Percentiles rank a stretch among this genome's conserved stretches.
Evolutionary conservation across 2,329 filamentous ascomycete species (phyloP).

Genomic region (Diplodia sapinea): DNA sequence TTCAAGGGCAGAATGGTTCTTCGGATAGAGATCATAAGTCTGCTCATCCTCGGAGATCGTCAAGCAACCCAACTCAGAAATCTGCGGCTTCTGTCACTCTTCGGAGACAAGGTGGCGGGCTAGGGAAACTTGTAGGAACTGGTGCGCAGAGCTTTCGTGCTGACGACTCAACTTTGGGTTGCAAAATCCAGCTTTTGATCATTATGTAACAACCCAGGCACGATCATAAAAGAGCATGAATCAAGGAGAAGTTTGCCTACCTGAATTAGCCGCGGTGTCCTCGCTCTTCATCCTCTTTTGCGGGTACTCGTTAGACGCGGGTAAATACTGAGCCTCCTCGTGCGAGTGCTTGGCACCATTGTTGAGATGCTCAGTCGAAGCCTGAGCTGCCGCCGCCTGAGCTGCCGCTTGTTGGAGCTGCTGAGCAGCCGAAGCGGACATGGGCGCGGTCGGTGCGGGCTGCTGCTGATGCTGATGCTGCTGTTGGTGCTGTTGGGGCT

Average conservation of each 20-base stretch:
- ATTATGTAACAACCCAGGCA: background rate
- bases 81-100: background rate
- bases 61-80: background rate
- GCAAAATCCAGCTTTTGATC: background rate
- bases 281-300: conserved; percentile 31
- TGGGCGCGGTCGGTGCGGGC: conserved; percentile 39
- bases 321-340: conserved; percentile 30
- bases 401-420: conserved; percentile 28
- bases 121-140: background rate
- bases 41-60: background rate
- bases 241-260: conserved; percentile 10
- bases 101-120: background rate
- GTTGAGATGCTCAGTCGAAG: conserved; percentile 28
- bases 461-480: conserved; percentile 9
- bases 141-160: background rate
- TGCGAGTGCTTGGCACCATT: conserved; percentile 31
- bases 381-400: conserved; percentile 43
- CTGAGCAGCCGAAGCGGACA: conserved; percentile 38
- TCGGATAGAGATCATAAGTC: background rate
- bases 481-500: background rate
- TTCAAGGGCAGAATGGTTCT: background rate
- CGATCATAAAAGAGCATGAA: background rate
- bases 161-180: background rate
- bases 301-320: conserved; percentile 30
- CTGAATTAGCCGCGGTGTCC: conserved; percentile 13